Evolutionary conservation across 495 filamentous ascomycete genomes (phyloP).

Genomic region (Massariosphaeria phaeospora): DNA sequence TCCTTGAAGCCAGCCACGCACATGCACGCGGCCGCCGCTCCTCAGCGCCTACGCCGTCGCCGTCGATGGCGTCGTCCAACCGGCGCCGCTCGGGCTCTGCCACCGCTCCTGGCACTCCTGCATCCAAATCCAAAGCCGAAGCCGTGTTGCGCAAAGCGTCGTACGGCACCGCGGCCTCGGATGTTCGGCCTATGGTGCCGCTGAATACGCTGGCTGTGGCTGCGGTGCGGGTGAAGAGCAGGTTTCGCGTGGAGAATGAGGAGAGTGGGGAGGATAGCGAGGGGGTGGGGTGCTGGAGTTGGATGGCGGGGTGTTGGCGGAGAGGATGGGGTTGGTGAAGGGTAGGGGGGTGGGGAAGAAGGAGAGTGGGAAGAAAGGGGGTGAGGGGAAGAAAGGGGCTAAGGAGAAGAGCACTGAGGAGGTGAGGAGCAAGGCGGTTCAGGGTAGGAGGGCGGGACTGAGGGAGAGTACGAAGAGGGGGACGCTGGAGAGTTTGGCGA

Average conservation of each 20-base stretch:
- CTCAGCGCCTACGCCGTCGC: not conserved
- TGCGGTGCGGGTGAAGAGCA: not conserved
- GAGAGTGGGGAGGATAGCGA: not conserved
- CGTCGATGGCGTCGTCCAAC: no score
- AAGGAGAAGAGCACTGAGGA: not conserved
- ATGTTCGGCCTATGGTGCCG: conserved; percentile 9
- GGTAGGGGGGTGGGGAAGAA: not conserved
- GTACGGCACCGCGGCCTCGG: conserved; percentile 8
- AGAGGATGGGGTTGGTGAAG: conserved; percentile 18
- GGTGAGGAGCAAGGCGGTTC: not conserved
- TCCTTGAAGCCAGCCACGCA: not conserved
- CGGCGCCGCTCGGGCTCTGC: not conserved
- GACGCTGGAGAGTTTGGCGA: not conserved
- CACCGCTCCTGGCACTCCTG: not conserved
- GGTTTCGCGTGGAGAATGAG: not conserved
- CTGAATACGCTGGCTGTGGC: conserved; percentile 16
- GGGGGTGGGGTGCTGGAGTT: no score
- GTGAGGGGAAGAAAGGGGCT: not conserved
- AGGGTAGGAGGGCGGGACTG: not conserved
- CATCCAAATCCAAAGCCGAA: not conserved
- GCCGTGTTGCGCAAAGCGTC: not conserved
- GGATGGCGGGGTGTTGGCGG: conserved; percentile 4
- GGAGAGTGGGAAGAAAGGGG: not conserved
- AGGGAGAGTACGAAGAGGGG: not conserved
- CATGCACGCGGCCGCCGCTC: not conserved